Percentiles rank a stretch among this genome's conserved stretches.
phyloP scores from a whole-genome alignment of 2,329 filamentous ascomycete species.

The Pochonia chlamydosporia region DNA sequence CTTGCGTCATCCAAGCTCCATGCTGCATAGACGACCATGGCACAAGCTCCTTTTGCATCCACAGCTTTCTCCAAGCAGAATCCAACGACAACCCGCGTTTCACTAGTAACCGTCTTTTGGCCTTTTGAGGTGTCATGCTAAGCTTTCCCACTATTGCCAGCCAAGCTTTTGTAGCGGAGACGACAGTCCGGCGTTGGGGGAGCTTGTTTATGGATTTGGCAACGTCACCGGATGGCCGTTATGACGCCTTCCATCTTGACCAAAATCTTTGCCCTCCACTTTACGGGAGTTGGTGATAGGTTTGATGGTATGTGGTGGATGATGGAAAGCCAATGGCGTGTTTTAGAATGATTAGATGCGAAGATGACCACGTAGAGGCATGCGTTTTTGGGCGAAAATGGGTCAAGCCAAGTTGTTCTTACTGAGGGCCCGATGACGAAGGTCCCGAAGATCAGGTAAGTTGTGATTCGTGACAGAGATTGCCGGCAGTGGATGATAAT shows the following conservation, averaged over 20 bases:
- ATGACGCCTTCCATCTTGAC: slow-evolving; percentile 7
- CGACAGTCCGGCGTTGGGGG: slow-evolving; percentile 1
- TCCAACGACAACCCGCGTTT: neutral
- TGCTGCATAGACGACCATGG: neutral
- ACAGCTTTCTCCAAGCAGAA: neutral
- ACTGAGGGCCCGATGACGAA: slow-evolving; percentile 7
- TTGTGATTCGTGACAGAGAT: neutral
- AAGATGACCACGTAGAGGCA: neutral
- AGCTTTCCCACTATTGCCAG: neutral
- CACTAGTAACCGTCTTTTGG: neutral
- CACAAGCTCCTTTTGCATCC: neutral
- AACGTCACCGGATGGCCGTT: slow-evolving; percentile 8
- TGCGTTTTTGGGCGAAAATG: neutral
- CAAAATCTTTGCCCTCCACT: slow-evolving; percentile 2
- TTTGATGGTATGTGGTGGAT: neutral
- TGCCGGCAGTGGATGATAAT: neutral
- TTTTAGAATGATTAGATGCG: neutral
- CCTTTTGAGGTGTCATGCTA: neutral
- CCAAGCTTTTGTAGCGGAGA: slow-evolving; percentile 4
- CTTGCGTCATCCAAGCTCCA: slow-evolving; percentile 3
- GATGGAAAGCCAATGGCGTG: slow-evolving; percentile 2
- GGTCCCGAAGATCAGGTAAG: neutral
- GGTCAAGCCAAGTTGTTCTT: slow-evolving; percentile 1
- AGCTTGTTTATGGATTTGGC: neutral
- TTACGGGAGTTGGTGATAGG: slow-evolving; percentile 1